Conservation (phyloP, 495 filamentous ascomycete genomes). For the Neurospora hispaniola region DNA sequence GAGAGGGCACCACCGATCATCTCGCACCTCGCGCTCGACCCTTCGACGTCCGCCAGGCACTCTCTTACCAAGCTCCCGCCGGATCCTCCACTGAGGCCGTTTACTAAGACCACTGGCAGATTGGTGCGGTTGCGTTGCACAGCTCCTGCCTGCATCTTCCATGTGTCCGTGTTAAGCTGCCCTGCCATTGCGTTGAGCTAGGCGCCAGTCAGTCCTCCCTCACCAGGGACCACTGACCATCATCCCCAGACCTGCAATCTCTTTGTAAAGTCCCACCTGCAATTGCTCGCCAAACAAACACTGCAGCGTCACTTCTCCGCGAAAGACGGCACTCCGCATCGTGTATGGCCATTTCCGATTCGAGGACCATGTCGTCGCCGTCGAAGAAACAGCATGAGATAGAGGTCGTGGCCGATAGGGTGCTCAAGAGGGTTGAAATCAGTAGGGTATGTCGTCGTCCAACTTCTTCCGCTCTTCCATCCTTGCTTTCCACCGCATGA, state of each 20-base stretch:
- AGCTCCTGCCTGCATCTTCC: background rate
- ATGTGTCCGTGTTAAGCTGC: background rate
- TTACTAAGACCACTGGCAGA: no score
- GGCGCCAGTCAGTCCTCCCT: background rate
- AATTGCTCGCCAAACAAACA: conserved; percentile 10
- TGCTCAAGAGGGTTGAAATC: conserved; percentile 64
- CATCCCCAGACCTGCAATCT: conserved; percentile 14
- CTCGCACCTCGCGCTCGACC: background rate
- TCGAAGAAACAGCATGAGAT: conserved; percentile 44
- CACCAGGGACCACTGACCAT: background rate
- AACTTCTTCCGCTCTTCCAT: background rate
- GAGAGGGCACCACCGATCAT: background rate
- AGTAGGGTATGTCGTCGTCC: conserved; percentile 55
- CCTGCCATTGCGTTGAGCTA: background rate
- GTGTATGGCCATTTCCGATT: conserved; percentile 14
- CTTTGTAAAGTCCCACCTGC: conserved; percentile 11
- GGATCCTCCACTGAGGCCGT: background rate
- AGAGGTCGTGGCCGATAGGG: conserved; percentile 54
- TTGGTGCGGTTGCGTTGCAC: background rate
- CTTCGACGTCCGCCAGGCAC: background rate
- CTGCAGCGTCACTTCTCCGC: conserved; percentile 15
- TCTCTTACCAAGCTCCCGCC: background rate
- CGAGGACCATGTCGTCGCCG: conserved; percentile 43
- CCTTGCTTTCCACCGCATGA: conserved; percentile 2
- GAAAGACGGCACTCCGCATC: conserved; percentile 7